Evolutionary conservation across 1,284 basidiomycete species (phyloP).

Genomic region (Sporisorium sorghi): DNA sequence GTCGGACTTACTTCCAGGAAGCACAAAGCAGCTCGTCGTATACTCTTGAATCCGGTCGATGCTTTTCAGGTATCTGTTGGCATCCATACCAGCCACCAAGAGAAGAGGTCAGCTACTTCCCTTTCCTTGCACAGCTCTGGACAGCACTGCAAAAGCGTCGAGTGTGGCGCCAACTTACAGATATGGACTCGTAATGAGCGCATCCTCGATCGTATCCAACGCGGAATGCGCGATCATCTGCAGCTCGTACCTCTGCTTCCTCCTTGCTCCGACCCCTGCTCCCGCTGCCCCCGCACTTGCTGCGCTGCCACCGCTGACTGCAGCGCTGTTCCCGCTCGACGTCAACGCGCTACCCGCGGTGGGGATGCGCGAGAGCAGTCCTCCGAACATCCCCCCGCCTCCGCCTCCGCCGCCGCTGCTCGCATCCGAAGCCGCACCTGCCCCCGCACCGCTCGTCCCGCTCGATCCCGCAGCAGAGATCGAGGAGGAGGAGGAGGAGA

Average conservation of each 20-base stretch:
- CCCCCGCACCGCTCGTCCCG: neutral
- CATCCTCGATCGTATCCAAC: slow-evolving; percentile 66
- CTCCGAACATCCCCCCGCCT: slow-evolving; percentile 26
- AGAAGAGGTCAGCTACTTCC: neutral
- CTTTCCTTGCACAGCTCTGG: no score
- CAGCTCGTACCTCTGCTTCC: slow-evolving; percentile 54
- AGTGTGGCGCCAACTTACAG: no score
- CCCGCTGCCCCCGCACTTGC: slow-evolving; percentile 1
- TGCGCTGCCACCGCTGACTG: neutral
- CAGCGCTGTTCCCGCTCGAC: neutral
- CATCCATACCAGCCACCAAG: neutral
- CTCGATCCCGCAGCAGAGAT: neutral
- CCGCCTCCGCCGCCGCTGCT: neutral
- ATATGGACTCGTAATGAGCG: slow-evolving; percentile 49
- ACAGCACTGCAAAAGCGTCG: no score
- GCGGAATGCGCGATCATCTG: slow-evolving; percentile 68
- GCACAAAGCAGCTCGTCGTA: slow-evolving; percentile 59
- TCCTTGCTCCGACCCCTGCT: neutral
- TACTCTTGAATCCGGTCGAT: slow-evolving; percentile 66
- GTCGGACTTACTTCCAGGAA: slow-evolving; percentile 62
- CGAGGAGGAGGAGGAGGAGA: neutral
- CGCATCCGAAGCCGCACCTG: neutral
- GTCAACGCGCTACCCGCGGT: slow-evolving; percentile 10
- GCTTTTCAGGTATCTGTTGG: slow-evolving; percentile 59
- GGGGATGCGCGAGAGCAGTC: slow-evolving; percentile 33